phyloP scores from a whole-genome alignment of 1,284 basidiomycete species.

The Mrakiaceae sp. region DNA sequence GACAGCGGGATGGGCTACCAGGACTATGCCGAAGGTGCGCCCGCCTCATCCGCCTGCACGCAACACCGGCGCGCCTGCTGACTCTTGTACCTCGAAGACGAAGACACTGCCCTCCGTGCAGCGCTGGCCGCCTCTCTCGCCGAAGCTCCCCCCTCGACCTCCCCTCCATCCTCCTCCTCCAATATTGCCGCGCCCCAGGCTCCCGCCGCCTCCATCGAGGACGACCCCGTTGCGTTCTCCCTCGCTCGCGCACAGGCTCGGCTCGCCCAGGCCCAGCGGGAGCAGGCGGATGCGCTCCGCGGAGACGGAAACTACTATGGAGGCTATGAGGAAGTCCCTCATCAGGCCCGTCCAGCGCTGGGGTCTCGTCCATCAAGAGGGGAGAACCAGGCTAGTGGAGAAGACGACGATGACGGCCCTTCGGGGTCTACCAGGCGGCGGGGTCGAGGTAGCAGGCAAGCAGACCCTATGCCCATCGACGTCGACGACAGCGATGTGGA shows the following conservation, averaged over 20 bases:
- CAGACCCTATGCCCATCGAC: neutral
- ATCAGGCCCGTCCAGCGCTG: no score
- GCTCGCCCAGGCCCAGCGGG: conserved; percentile 52
- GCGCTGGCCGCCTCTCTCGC: conserved; percentile 8
- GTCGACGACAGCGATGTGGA: conserved; percentile 1
- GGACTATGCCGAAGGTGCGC: no score
- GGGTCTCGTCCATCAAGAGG: no score
- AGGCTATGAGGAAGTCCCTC: no score
- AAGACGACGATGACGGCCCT: no score
- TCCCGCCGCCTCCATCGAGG: conserved; percentile 23
- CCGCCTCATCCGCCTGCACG: no score
- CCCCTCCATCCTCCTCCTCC: neutral
- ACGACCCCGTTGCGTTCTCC: conserved; percentile 54
- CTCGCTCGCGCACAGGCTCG: conserved; percentile 51
- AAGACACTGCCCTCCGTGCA: conserved; percentile 1
- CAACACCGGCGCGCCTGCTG: neutral
- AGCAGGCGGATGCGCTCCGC: conserved; percentile 56
- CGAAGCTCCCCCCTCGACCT: neutral
- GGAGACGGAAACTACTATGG: conserved; percentile 22
- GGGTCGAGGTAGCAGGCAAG: neutral
- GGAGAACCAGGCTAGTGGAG: no score
- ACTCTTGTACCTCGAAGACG: neutral
- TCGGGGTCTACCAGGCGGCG: no score
- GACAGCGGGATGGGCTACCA: no score
- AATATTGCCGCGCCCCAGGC: neutral